A percentile compares a stretch with the other conserved stretches of the same genome.
Conservation (phyloP, 2,329 filamentous ascomycete genomes). For the Neofusicoccum parvum region DNA sequence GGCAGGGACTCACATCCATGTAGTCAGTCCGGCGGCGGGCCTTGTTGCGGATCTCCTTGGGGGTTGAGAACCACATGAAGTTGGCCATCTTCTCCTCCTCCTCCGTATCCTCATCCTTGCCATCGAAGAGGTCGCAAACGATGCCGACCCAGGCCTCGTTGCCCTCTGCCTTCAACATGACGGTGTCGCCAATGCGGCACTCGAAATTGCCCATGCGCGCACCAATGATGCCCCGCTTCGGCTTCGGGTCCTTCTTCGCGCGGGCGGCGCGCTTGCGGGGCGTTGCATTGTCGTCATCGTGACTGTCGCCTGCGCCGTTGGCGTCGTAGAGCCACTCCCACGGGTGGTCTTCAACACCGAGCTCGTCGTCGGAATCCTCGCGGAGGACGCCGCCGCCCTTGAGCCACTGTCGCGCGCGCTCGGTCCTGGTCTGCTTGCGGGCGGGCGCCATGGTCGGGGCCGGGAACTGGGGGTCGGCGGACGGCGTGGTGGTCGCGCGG, state of each 20-base stretch:
- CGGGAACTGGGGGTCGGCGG: background rate
- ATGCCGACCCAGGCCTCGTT: constrained; percentile 93
- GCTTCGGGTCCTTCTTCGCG: constrained; percentile 27
- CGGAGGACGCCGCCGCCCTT: constrained; percentile 64
- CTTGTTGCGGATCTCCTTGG: constrained; percentile 83
- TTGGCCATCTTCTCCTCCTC: constrained; percentile 72
- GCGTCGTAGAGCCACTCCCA: constrained; percentile 62
- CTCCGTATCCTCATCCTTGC: constrained; percentile 59
- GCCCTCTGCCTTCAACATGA: constrained; percentile 86
- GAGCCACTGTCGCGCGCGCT: constrained; percentile 54
- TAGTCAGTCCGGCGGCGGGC: constrained; percentile 81
- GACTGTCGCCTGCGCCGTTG: constrained; percentile 43
- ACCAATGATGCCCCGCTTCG: constrained; percentile 65
- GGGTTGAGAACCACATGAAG: constrained; percentile 95
- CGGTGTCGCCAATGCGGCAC: constrained; percentile 78
- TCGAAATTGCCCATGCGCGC: constrained; percentile 81
- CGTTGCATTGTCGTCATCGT: constrained; percentile 32
- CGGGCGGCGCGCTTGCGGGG: constrained; percentile 32
- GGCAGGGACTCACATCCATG: constrained; percentile 58
- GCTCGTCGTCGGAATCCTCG: constrained; percentile 87
- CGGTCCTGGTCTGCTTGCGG: constrained; percentile 43
- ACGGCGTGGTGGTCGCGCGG: background rate
- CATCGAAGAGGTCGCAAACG: constrained; percentile 77
- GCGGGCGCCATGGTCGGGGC: constrained; percentile 32
- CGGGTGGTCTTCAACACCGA: constrained; percentile 56